Evolutionary conservation across 495 filamentous ascomycete species (phyloP), one percentile per base, ranked within the genome.

Genomic region (Geoglossum glabrum): DNA sequence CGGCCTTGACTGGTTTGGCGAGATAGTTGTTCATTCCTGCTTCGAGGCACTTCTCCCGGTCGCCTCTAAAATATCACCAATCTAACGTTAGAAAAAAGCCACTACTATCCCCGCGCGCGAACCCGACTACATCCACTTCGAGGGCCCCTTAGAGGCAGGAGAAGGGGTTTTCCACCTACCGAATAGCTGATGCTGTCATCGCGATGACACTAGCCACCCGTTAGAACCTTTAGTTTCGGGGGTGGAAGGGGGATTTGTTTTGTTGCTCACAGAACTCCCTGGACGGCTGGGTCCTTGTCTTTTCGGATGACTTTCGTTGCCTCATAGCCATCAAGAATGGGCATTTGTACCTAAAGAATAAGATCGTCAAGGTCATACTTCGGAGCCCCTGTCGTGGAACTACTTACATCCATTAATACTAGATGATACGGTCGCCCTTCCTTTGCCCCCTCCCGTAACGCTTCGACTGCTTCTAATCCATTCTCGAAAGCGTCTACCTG

Each of bases 11-110:
- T 9, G 89, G 89, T 66, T 95, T 95, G 26, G 89, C 87, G 5
- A 95, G 79, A 60, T 95, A 95, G 61, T 95, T 87, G 69, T 94
- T 94, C 89, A 95, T 95, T 28, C 89, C 89, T 0, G 87, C 85
- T 27, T 87, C 86, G 17, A 95, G 72, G 63, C 89, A 95, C 67
- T 90, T 93, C 68, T 95, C 89, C 28, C 87, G 76, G 62, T 95
- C 89, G 38, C 89, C 89, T 65, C 40, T 45, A 13, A 0, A n/a
- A 45, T 3, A 10, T 4, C 17, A 21, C 87, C 9, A 27, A n/a
- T 54, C 40, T 21, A 19, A n/a, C 40, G 40, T 45, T 45, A 45
- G 40, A 17, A 45, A 45, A n/a, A n/a, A n/a, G n/a, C n/a, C n/a
- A n/a, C n/a, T n/a, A n/a, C n/a, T 4, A 34, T 34, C 31, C 11